Conservation (phyloP, 1,139 yeast species). For the Pichia terricola region DNA sequence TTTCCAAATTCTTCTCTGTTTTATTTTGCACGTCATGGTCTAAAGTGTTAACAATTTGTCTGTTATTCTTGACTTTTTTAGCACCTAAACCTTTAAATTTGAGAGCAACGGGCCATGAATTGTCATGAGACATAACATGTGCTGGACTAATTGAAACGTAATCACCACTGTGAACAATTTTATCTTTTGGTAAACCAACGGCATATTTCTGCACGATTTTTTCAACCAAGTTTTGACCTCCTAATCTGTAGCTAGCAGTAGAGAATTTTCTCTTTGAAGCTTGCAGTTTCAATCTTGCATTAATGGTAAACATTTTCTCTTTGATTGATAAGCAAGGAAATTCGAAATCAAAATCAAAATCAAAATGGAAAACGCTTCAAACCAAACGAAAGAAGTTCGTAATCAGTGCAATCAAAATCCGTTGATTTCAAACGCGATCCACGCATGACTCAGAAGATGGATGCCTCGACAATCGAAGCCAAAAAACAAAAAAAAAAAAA, state of each 20-base stretch:
- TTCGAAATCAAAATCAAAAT: not conserved
- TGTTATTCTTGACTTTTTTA: slow-evolving; percentile 63
- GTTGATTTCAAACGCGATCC: no score
- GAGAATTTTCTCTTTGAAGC: slow-evolving; percentile 8
- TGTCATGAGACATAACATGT: slow-evolving; percentile 98
- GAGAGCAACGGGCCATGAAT: slow-evolving; percentile 98
- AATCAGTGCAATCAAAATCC: no score
- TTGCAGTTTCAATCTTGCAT: slow-evolving; percentile 4
- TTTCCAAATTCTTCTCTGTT: slow-evolving; percentile 74
- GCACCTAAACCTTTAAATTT: slow-evolving; percentile 96
- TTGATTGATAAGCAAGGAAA: not conserved
- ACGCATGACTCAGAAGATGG: no score
- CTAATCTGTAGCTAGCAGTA: slow-evolving; percentile 16
- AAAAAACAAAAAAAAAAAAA: no score
- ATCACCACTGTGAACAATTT: slow-evolving; percentile 78
- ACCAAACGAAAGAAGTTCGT: no score
- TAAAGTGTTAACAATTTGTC: slow-evolving; percentile 89
- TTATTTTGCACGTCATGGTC: slow-evolving; percentile 98
- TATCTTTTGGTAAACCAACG: slow-evolving; percentile 64
- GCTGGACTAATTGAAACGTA: slow-evolving; percentile 93
- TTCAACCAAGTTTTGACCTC: slow-evolving; percentile 81
- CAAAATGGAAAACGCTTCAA: no score
- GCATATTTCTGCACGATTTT: slow-evolving; percentile 92
- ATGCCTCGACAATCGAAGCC: no score
- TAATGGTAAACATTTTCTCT: slow-evolving; percentile 6